These are phyloP conservation scores for Nannochloris sp. DNA, from an alignment of 139 green algal genomes.

Conservation along the genomic window DNA sequence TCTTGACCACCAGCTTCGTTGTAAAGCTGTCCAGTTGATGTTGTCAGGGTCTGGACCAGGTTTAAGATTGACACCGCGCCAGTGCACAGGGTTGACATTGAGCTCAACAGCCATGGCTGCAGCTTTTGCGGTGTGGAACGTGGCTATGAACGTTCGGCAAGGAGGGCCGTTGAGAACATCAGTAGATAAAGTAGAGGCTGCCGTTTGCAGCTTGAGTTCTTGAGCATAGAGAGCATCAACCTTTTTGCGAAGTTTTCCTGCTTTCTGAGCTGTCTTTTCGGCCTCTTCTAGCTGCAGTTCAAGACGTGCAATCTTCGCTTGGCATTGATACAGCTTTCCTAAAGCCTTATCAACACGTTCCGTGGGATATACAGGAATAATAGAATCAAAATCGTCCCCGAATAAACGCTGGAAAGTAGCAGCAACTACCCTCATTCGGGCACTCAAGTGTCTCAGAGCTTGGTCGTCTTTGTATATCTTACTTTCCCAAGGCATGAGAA, in stretches of 20 bases:
- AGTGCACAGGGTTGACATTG: conserved; percentile 24
- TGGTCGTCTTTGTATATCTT: no score
- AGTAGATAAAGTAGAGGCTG: background rate
- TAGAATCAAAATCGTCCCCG: conserved; percentile 50
- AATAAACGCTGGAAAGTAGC: conserved; percentile 30
- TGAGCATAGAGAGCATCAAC: background rate
- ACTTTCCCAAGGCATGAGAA: no score
- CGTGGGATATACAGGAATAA: conserved; percentile 32
- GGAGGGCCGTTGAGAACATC: background rate
- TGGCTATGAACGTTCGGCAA: conserved; percentile 17
- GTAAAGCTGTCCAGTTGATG: conserved; percentile 23
- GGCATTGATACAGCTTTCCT: background rate
- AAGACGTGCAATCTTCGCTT: conserved; percentile 23
- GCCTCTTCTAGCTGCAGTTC: conserved; percentile 14
- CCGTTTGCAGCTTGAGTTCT: background rate
- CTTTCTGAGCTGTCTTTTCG: background rate
- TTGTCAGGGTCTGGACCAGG: conserved; percentile 26
- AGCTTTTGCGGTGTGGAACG: conserved; percentile 15
- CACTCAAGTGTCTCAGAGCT: no score
- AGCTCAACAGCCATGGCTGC: conserved; percentile 6
- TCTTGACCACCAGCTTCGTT: conserved; percentile 15
- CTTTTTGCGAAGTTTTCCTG: background rate
- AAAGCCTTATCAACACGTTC: conserved; percentile 6
- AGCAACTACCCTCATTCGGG: background rate
- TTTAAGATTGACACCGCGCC: conserved; percentile 18